Evolutionary conservation across 345 rosid genomes (phyloP).

Genomic region (Hibiscus tridactylites): DNA sequence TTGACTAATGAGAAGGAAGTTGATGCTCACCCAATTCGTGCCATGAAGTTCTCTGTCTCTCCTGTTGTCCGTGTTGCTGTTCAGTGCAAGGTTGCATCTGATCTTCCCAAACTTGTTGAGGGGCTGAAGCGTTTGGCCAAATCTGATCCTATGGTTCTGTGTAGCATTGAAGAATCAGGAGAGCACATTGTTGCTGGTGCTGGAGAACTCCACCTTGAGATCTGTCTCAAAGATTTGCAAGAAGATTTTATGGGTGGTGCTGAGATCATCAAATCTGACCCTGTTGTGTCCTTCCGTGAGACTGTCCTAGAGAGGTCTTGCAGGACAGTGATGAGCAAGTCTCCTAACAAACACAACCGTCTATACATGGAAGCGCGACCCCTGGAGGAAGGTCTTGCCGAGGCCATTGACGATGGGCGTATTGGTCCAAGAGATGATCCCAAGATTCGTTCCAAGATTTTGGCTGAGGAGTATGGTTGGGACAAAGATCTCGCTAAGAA

Average conservation of each 20-base stretch:
- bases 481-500: conserved; percentile 51
- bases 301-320: conserved; percentile 50
- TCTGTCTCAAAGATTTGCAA: conserved; percentile 46
- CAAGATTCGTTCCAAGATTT: conserved; percentile 33
- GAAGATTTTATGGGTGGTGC: conserved; percentile 59
- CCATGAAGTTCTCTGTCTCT: conserved; percentile 77
- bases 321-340: conserved; percentile 43
- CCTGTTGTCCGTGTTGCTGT: conserved; percentile 67
- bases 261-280: conserved; percentile 43
- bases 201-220: conserved; percentile 49
- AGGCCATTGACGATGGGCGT: conserved; percentile 46
- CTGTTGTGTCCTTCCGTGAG: conserved; percentile 60
- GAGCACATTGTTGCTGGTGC: conserved; percentile 57
- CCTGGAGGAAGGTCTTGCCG: conserved; percentile 44
- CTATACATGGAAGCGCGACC: conserved; percentile 56
- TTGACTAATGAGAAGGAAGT: conserved; percentile 68
- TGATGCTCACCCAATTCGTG: conserved; percentile 74
- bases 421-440: conserved; percentile 57
- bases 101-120: conserved; percentile 72
- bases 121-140: conserved; percentile 69
- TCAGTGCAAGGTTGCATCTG: conserved; percentile 58
- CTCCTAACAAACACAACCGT: conserved; percentile 58
- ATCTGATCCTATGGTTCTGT: conserved; percentile 78
- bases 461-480: conserved; percentile 52
- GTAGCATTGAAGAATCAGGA: conserved; percentile 63